These are phyloP conservation scores for Diplotaxis tenuifolia DNA, from an alignment of 345 rosid genomes.

Conservation along the genomic window DNA sequence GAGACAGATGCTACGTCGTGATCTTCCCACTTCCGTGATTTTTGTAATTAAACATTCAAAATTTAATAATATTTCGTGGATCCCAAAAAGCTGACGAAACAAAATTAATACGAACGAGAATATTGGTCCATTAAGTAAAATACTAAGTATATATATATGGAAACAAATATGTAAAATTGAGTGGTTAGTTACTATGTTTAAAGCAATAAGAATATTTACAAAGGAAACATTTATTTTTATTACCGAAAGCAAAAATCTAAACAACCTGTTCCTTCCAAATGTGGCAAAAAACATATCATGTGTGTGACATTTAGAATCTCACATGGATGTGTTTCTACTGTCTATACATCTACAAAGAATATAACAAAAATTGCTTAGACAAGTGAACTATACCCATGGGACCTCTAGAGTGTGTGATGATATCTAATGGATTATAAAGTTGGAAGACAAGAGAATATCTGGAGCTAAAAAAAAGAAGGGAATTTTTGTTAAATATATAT, in stretches of 20 bases:
- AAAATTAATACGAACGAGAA: not conserved
- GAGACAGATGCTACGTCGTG: constrained; percentile 24
- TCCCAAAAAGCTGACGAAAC: not conserved
- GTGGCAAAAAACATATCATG: not conserved
- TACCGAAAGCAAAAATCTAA: not conserved
- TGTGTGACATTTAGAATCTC: not conserved
- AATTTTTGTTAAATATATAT: too few species aligned
- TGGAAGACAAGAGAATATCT: constrained; percentile 47
- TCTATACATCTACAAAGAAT: not conserved
- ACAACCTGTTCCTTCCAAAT: not conserved
- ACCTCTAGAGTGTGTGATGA: constrained; percentile 47
- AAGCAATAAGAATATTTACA: not conserved
- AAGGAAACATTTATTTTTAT: not conserved
- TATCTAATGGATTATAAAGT: constrained; percentile 60
- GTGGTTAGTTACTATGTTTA: not conserved
- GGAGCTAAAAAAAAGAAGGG: too few species aligned
- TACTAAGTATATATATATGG: not conserved
- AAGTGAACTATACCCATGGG: not conserved
- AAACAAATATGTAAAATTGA: not conserved
- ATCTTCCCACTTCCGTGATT: constrained; percentile 12
- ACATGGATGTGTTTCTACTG: not conserved
- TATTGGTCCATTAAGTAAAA: not conserved
- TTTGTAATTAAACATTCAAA: not conserved
- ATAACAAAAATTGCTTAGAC: not conserved
- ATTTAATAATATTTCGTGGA: not conserved